A percentile compares a stretch with the other conserved stretches of the same genome.
Evolutionary conservation across 202 grass and related monocot species (phyloP).

Genomic region (Alloteropsis angusta): DNA sequence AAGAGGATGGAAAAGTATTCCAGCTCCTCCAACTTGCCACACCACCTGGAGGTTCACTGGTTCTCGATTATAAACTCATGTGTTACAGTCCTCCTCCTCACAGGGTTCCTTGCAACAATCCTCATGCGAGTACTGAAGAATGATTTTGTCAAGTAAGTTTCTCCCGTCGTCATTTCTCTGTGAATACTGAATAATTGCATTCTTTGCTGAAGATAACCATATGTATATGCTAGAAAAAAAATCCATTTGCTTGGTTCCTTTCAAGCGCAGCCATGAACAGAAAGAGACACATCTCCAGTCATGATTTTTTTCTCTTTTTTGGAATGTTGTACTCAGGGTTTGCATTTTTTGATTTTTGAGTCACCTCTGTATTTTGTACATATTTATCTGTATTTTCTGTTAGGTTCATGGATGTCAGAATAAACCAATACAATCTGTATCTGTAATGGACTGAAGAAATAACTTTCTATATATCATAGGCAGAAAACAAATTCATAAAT

Average conservation of each 20-base stretch:
- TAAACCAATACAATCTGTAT: not conserved
- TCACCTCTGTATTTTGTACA: not conserved
- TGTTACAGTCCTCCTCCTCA: conserved; percentile 89
- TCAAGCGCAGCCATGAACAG: not conserved
- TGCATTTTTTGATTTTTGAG: not conserved
- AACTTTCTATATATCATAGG: not conserved
- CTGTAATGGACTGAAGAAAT: not conserved
- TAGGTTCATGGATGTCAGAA: not conserved
- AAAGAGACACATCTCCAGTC: not conserved
- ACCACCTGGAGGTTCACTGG: conserved; percentile 95
- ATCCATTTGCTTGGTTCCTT: not conserved
- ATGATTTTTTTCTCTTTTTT: not conserved
- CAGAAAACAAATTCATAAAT: not conserved
- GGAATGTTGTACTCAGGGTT: not conserved
- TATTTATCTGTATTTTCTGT: not conserved
- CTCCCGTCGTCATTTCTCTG: not conserved
- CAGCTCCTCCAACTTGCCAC: conserved; percentile 62
- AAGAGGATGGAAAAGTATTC: conserved; percentile 99
- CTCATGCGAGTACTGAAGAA: conserved; percentile 98
- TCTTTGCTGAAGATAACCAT: not conserved
- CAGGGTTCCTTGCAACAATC: conserved; percentile 90
- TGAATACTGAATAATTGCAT: not conserved
- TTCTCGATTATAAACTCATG: conserved; percentile 98
- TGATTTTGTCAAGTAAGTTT: conserved; percentile 87
- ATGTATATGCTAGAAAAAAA: not conserved